Evolutionary conservation across 2,329 filamentous ascomycete genomes (phyloP).

Genomic region (Fusarium sp.): DNA sequence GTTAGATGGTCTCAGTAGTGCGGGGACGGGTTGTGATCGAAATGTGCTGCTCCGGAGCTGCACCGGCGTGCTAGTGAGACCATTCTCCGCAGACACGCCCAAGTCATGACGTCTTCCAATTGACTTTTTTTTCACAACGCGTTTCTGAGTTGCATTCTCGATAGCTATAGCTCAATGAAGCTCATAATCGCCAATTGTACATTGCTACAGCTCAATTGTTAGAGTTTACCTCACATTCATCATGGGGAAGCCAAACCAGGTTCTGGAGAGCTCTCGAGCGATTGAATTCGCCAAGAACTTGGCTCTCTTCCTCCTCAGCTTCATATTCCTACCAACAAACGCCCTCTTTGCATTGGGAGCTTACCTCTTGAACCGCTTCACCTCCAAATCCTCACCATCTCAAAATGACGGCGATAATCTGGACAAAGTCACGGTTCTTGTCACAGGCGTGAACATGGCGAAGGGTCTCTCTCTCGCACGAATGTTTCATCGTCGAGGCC

Average conservation of each 20-base stretch:
- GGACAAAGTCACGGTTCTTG: conserved; percentile 62
- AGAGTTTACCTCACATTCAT: neutral
- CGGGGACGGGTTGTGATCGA: neutral
- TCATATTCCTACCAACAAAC: conserved; percentile 17
- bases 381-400: neutral
- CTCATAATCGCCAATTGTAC: neutral
- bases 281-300: conserved; percentile 26
- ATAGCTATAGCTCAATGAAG: neutral
- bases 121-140: neutral
- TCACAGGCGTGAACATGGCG: conserved; percentile 78
- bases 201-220: neutral
- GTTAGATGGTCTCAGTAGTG: neutral
- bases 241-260: neutral
- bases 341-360: neutral
- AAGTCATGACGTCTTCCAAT: conserved; percentile 36
- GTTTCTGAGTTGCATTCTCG: neutral
- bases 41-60: conserved; percentile 1
- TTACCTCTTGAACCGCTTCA: conserved; percentile 13
- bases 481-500: conserved; percentile 69
- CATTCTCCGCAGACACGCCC: neutral
- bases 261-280: neutral
- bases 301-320: conserved; percentile 18
- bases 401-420: neutral
- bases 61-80: neutral
- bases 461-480: conserved; percentile 75